Evolutionary conservation across 2,329 filamentous ascomycete genomes (phyloP), one percentile per base, ranked within the genome.

Genomic region (Chalaropsis ovoidea): DNA sequence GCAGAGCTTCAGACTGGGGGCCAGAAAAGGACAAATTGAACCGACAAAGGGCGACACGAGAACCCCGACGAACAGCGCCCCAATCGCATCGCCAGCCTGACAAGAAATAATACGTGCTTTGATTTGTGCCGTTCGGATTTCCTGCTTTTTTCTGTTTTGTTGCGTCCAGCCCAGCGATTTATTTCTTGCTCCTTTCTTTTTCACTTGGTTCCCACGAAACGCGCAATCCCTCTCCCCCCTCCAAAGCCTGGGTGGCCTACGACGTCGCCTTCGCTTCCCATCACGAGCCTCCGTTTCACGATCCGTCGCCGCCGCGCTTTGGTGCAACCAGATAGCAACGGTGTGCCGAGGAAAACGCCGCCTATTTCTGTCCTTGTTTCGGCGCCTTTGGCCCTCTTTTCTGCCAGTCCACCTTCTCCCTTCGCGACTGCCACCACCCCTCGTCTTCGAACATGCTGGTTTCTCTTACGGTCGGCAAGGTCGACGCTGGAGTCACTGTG

Each of bases 401-500:
- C 22, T 45, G 4, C 41, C 39, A 49, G 4, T 19, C 22, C 19
- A 22, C 41, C 24, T n/a, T 22, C 43, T 6, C n/a, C 15, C 22
- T 19, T 27, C 52, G 35, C 62, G 27, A 22, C 62, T 35, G 6
- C 27, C 24, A 3, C 22, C n/a, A 17, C 27, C 15, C 13, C 27
- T 35, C 52, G 22, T n/a, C 27, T 39, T 39, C 39, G 15, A 58
- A 58, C 62, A 97, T 99, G 94, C 83, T 97, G 73, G 90, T 99
- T 77, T 97, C 94, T 70, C 83, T 99, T 74, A 97, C 93, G 62
- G 94, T 99, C 77, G 94, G 94, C 81, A 99, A 99, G 80, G 94
- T 99, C 77, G 94, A 99, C 77, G 94, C 94, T 72, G 94, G 94
- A 77, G 93, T 99, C 74, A 95, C 94, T 62, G 94, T 99, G 69